A percentile compares a stretch with the other conserved stretches of the same genome.
Conservation (phyloP, 306 rosid species). For the Cicer bijugum region DNA sequence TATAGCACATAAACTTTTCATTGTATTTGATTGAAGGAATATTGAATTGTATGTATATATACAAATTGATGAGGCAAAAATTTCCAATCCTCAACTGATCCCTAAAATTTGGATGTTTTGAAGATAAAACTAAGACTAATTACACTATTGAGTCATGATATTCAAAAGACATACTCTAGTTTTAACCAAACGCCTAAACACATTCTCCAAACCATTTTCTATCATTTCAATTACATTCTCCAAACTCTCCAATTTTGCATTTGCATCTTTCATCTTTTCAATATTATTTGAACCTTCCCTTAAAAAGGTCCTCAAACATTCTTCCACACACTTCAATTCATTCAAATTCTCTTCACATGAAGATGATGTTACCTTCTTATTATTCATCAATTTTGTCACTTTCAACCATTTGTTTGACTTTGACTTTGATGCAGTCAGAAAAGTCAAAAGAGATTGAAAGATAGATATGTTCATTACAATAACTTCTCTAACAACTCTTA, state of each 20-base stretch:
- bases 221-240: slow-evolving; percentile 57
- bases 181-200: slow-evolving; percentile 66
- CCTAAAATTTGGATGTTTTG: slow-evolving; percentile 23
- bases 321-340: slow-evolving; percentile 25
- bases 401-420: slow-evolving; percentile 35
- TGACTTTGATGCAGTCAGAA: slow-evolving; percentile 31
- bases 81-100: slow-evolving; percentile 16
- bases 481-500: slow-evolving; percentile 50
- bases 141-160: slow-evolving; percentile 56
- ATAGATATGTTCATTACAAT: slow-evolving; percentile 44
- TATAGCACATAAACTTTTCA: slow-evolving; percentile 3
- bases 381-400: slow-evolving; percentile 23
- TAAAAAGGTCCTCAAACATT: slow-evolving; percentile 18
- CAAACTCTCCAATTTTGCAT: slow-evolving; percentile 50
- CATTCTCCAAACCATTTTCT: slow-evolving; percentile 57
- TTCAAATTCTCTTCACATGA: slow-evolving; percentile 30
- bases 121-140: background rate
- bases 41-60: slow-evolving; percentile 22
- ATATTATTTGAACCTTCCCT: slow-evolving; percentile 17
- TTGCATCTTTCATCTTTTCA: slow-evolving; percentile 43
- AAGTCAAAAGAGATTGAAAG: slow-evolving; percentile 52
- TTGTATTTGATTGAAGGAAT: slow-evolving; percentile 30
- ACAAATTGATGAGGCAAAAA: slow-evolving; percentile 28
- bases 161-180: slow-evolving; percentile 68
- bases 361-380: background rate